Conservation (phyloP, 768 basidiomycete genomes). For the Lactifluus volemus region DNA sequence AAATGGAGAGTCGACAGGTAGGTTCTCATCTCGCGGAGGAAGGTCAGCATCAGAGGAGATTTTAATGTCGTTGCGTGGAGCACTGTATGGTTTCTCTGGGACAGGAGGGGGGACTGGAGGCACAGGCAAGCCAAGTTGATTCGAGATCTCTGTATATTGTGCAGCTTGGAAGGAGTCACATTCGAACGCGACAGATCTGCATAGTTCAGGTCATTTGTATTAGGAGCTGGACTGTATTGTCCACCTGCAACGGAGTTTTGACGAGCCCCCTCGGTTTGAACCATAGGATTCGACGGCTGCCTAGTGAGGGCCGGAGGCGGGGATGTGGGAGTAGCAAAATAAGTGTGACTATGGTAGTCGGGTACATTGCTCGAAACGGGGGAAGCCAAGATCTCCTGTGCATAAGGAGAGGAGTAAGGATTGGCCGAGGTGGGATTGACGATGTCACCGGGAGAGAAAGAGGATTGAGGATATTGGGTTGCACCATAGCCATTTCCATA, state of each 20-base stretch:
- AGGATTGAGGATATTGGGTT: conserved; percentile 18
- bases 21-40: not conserved
- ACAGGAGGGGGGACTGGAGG: conserved; percentile 20
- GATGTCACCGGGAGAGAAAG: conserved; percentile 22
- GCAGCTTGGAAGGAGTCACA: conserved; percentile 64
- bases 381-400: conserved; percentile 31
- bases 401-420: conserved; percentile 33
- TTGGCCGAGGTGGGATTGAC: conserved; percentile 23
- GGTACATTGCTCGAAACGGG: conserved; percentile 24
- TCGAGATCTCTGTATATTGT: conserved; percentile 65
- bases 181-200: conserved; percentile 59
- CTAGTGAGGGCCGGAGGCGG: conserved; percentile 16
- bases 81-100: conserved; percentile 22
- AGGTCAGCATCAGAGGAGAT: not conserved
- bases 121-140: conserved; percentile 36
- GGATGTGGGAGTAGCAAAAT: not conserved
- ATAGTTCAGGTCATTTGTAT: conserved; percentile 36
- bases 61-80: not conserved
- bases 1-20: conserved; percentile 25
- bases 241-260: conserved; percentile 22
- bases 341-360: conserved; percentile 5
- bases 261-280: conserved; percentile 7
- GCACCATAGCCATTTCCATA: conserved; percentile 23
- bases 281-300: conserved; percentile 6
- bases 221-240: conserved; percentile 13